phyloP scores from a whole-genome alignment of 208 protist species.

The Strigomonas culicis region DNA sequence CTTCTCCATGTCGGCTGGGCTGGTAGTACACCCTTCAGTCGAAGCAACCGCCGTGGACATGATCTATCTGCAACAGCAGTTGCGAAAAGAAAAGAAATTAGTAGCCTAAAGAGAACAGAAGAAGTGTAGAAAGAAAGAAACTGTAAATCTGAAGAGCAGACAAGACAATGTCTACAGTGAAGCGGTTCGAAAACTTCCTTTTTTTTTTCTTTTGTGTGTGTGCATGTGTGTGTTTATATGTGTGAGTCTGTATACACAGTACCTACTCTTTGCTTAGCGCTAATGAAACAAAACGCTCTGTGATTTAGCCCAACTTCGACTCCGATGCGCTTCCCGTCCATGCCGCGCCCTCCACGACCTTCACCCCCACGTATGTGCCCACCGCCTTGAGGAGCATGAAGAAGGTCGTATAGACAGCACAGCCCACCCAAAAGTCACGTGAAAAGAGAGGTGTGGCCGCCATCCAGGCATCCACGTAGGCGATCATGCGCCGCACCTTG shows the following conservation, averaged over 20 bases:
- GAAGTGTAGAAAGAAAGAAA: not conserved
- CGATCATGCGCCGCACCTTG: slow-evolving; percentile 51
- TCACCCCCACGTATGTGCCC: slow-evolving; percentile 31
- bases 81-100: not conserved
- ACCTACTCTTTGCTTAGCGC: no score
- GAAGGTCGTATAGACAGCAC: slow-evolving; percentile 39
- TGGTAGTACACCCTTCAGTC: no score
- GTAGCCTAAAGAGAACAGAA: slow-evolving; percentile 1
- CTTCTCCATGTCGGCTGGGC: no score
- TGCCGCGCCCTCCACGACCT: no score
- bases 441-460: slow-evolving; percentile 57
- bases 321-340: no score
- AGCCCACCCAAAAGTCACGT: slow-evolving; percentile 43
- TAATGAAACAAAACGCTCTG: no score
- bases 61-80: not conserved
- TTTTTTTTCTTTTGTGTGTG: no score
- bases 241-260: no score
- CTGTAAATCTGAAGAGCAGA: slow-evolving; percentile 3
- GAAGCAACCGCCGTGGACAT: not conserved
- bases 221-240: no score
- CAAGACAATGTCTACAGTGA: not conserved
- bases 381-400: slow-evolving; percentile 59
- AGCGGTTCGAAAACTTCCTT: no score
- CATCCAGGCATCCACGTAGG: slow-evolving; percentile 83
- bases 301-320: no score